Evolutionary conservation across 257 asterid species (phyloP).

Genomic region (Paraleonurus japonicus): DNA sequence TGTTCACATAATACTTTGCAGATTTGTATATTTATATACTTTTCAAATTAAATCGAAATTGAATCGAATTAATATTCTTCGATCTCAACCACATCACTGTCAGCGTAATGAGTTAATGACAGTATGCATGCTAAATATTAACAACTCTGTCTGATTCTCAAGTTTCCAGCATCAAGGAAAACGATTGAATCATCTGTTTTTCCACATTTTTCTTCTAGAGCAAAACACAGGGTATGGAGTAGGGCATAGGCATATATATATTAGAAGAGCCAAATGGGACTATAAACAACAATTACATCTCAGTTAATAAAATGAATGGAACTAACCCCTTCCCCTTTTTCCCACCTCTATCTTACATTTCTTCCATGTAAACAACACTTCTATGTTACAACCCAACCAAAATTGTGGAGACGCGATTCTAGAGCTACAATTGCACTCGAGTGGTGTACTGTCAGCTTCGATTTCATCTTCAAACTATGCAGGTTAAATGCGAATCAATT

Average conservation of each 20-base stretch:
- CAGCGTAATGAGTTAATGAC: too few species aligned
- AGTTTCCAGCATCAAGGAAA: neutral
- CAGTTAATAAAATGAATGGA: slow-evolving; percentile 35
- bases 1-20: too few species aligned
- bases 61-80: too few species aligned
- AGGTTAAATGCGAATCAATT: neutral
- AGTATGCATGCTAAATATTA: too few species aligned
- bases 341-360: slow-evolving; percentile 44
- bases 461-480: slow-evolving; percentile 6
- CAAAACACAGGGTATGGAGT: neutral
- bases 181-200: neutral
- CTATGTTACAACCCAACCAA: slow-evolving; percentile 60
- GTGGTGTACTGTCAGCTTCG: slow-evolving; percentile 2
- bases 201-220: neutral
- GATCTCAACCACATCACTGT: too few species aligned
- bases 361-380: slow-evolving; percentile 32
- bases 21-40: too few species aligned
- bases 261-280: slow-evolving; percentile 22
- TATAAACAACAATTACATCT: slow-evolving; percentile 31
- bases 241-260: neutral
- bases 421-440: slow-evolving; percentile 34
- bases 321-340: slow-evolving; percentile 28
- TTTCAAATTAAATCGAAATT: too few species aligned
- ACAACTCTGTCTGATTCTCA: neutral
- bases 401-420: slow-evolving; percentile 45